Base-by-base conservation (phyloP, 2,329 filamentous ascomycete genomes). In the Epichloe gansuensis region DNA sequence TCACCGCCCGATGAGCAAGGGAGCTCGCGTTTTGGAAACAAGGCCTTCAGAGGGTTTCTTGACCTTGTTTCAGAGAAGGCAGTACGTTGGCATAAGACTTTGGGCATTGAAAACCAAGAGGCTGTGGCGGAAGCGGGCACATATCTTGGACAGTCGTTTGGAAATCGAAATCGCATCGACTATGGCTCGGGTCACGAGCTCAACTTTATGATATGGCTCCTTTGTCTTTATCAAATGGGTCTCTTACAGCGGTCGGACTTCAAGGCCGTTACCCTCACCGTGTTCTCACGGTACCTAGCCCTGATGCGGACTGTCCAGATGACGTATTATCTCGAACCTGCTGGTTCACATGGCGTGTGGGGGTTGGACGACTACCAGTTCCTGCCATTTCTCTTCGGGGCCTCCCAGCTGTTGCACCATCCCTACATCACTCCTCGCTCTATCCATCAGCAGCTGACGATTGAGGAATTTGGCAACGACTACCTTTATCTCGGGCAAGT, bases 361-460 rank as follows among this genome's bases (percentile, higher is more conserved):
- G 93, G 93, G 17, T 74, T 98, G 2, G 93, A 98, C 63, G 93
- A 98, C 67, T 96, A 98, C 70, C 91, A 94, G 60, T 98, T 98
- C 70, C 73, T 96, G 1, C 93, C 94, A 0, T 98, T 97, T 66
- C 79, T 98, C 12, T 94, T 97, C 58, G 93, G 93, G 21, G 90
- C 93, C 38, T 85, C 90, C 25, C 94, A 98, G 69, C 78, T 96
- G 17, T 75, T 93, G 15, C 81, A 88, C 57, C 93, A 98, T 65
- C 86, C 75, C 43, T 95, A 78, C 67, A 87, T 86, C 66, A 95
- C 80, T 34, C 88, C 81, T 46, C 78, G 81, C 63, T 85, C 76
- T 25, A 95, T 98, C 60, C 94, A 98, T 71, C 91, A 95, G 63
- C 80, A 85, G 51, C 79, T 95, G 6, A 82, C 89, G 0, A 75